Evolutionary conservation across 225 moss, liverwort and hornwort species (phyloP).

Genomic region (Asterella californica): DNA sequence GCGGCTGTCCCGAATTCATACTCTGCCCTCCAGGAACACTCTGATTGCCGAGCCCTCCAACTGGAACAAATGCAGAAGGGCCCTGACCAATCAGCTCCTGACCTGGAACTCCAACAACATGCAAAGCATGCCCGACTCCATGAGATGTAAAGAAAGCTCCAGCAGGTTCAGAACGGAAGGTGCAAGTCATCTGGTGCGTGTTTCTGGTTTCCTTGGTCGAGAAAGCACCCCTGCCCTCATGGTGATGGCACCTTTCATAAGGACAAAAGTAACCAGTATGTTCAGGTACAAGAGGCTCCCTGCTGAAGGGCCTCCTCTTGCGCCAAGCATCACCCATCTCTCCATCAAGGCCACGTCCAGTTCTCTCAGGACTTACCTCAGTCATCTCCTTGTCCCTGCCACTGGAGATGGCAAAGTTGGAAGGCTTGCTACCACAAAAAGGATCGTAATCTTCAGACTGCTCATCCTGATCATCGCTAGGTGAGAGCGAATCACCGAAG

Average conservation of each 20-base stretch:
- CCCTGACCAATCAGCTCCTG: conserved; percentile 18
- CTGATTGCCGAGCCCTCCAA: conserved; percentile 22
- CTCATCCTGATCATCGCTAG: conserved; percentile 72
- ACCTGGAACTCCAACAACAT: conserved; percentile 9
- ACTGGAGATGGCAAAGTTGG: conserved; percentile 13
- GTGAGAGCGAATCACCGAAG: conserved; percentile 59
- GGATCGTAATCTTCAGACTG: conserved; percentile 81
- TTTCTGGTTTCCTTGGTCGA: conserved; percentile 62
- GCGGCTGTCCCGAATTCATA: conserved; percentile 43
- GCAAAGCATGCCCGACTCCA: conserved; percentile 25
- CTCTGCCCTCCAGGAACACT: conserved; percentile 43
- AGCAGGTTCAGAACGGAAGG: conserved; percentile 40
- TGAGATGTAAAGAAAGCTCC: conserved; percentile 21
- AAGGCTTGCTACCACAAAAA: conserved; percentile 45
- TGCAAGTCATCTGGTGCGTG: conserved; percentile 58
- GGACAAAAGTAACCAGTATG: conserved; percentile 65
- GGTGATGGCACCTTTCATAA: conserved; percentile 58
- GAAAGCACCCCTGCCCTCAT: conserved; percentile 77
- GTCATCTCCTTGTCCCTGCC: conserved; percentile 58
- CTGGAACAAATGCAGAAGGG: conserved; percentile 29
- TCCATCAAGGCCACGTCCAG: conserved; percentile 58
- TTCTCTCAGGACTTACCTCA: conserved; percentile 58
- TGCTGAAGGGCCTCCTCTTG: conserved; percentile 49
- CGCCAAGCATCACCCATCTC: conserved; percentile 53
- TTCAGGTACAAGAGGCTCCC: conserved; percentile 49